phyloP scores from a whole-genome alignment of 169 alveolate species.

The Theileria luwenshuni region DNA sequence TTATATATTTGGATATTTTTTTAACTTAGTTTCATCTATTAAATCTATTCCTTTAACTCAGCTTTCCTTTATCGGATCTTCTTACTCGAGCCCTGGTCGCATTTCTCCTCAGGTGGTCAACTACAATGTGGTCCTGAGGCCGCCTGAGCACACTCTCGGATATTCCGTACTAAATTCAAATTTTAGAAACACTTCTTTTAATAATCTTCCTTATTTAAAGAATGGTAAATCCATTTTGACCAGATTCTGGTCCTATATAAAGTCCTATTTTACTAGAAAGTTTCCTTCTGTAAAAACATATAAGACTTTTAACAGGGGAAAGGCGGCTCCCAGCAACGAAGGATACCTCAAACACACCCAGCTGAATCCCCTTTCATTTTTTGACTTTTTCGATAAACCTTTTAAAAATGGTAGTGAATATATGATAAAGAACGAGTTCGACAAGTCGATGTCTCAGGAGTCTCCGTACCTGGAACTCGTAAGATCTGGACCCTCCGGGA shows the following conservation, averaged over 20 bases:
- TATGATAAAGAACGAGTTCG: neutral
- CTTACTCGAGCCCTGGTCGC: neutral
- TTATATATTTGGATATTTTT: neutral
- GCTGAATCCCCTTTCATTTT: conserved; percentile 13
- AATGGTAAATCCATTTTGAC: neutral
- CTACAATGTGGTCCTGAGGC: neutral
- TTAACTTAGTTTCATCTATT: neutral
- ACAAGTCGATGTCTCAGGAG: conserved; percentile 13
- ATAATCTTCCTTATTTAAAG: neutral
- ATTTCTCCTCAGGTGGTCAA: neutral
- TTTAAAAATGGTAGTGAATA: neutral
- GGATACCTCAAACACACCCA: conserved; percentile 9
- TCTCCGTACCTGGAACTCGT: conserved; percentile 57
- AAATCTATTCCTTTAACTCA: neutral
- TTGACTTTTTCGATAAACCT: conserved; percentile 10
- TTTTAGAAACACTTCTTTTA: neutral
- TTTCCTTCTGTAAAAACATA: neutral
- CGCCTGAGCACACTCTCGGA: neutral
- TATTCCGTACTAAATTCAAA: neutral
- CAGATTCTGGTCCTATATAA: conserved; percentile 25
- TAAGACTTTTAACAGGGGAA: neutral
- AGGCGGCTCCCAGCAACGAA: neutral
- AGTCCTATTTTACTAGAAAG: conserved; percentile 10
- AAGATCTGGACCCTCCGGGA: conserved; percentile 68
- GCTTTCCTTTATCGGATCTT: neutral